Evolutionary conservation across 768 basidiomycete genomes (phyloP), one percentile per base, ranked within the genome.

Genomic region (Pholiota microspora): DNA sequence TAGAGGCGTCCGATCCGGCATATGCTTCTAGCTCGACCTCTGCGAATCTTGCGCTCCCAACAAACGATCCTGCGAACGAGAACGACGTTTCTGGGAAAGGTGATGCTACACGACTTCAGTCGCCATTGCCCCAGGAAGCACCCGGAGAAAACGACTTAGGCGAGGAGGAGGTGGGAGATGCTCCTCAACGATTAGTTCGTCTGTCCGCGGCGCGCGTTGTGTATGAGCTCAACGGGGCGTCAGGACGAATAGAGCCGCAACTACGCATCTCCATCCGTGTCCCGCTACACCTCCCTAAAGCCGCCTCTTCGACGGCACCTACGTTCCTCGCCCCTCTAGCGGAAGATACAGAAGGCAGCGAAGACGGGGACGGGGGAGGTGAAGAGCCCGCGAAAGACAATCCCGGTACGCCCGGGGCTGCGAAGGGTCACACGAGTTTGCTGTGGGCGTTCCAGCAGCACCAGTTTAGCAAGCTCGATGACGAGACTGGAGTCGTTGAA

Each of bases 151-250:
- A 16, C 7, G 4, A n/a, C n/a, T n/a, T 21, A n/a, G 40, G 3
- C 36, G 16, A 4, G n/a, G 36, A 7, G n/a, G 36, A 16, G 3
- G 38, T 18, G 5, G 18, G 2, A 3, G 38, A 1, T 21, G 18
- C 38, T 5, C 18, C 38, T 1, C 38, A 23, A 16, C 18, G 21
- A 2, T 21, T 42, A 10, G 21, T 42, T 9, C 40, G 40, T 9
- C 1, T 42, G 40, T 42, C 40, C 18, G 40, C 21, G 18, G 18
- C 60, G 45, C 67, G 64, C 51, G 75, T 84, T 21, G 68, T 78
- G 4, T 90, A 89, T 61, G 86, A 89, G 66, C 69, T 89, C 49
- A 71, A 70, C 40, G 70, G 67, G 25, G 69, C 72, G 27, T 72
- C 77, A 1, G 76, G 79, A 27, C 70, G 70, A 24, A 76, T 82